Evolutionary conservation across 768 basidiomycete genomes (phyloP).

Genomic region (Hygrophorus pudorinus): DNA sequence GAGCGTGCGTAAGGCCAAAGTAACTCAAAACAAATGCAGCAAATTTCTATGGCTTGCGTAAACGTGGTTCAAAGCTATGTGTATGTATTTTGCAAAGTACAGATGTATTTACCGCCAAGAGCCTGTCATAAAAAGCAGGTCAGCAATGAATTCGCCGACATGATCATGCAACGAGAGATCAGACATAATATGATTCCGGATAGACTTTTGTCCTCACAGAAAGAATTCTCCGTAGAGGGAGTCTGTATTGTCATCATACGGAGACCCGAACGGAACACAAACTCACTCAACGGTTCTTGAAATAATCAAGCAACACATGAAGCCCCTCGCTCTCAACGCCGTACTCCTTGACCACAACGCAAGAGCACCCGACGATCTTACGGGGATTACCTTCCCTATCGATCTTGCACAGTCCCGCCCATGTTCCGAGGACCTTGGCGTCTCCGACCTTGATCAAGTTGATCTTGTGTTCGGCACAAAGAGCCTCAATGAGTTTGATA

Average conservation of each 20-base stretch:
- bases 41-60: no score
- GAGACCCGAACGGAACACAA: constrained; percentile 13
- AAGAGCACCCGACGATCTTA: constrained; percentile 89
- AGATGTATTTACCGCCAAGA: no score
- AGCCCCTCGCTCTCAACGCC: constrained; percentile 92
- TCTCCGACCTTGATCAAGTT: constrained; percentile 99
- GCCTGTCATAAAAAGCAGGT: no score
- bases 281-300: constrained; percentile 80
- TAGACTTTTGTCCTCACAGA: constrained; percentile 69
- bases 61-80: no score
- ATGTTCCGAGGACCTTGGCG: constrained; percentile 94
- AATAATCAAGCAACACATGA: constrained; percentile 90
- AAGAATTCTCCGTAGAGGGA: constrained; percentile 79
- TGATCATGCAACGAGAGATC: constrained; percentile 25
- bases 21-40: no score
- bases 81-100: no score
- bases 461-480: constrained; percentile 99
- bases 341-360: constrained; percentile 97
- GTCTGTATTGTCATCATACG: constrained; percentile 77
- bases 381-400: constrained; percentile 98
- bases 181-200: constrained; percentile 81
- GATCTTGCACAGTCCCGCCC: constrained; percentile 99
- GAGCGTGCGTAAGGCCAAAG: no score
- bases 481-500: constrained; percentile 99
- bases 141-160: not conserved